Evolutionary conservation across 1,139 yeast species (phyloP), one percentile per base, ranked within the genome.

Genomic region (Hyphopichia burtonii): DNA sequence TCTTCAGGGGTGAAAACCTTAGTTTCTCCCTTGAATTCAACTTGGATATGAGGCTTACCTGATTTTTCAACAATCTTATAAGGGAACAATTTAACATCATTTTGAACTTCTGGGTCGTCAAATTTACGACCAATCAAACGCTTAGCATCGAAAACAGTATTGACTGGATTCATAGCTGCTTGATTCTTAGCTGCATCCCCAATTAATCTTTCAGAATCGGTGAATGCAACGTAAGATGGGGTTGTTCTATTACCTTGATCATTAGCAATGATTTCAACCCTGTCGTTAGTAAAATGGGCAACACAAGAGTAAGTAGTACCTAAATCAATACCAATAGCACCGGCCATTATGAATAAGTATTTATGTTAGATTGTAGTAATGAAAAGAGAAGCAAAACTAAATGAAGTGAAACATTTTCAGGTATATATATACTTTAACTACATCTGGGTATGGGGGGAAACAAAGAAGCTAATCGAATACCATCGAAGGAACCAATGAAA

Each of bases 251-350:
- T 80, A 75, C 86, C 86, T 66, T 80, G 85, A 63, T 80, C 84
- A 55, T 81, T 81, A 47, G 86, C 86, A 55, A 81, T 80, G 55
- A 81, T 81, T 59, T 81, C 86, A 38, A 81, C 86, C 56, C 84
- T 73, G 58, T 83, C 89, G 56, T 83, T 83, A 41, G 83, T 61
- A 56, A 77, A 82, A 62, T 81, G 86, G 38, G 87, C 90, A 47
- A 83, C 90, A 79, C 89, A 83, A 31, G 89, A 83, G 70, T 83
- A 83, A 37, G 90, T 83, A 41, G 90, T 83, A 65, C 90, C 90
- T 74, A 83, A 82, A 71, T 83, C 90, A 68, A 83, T 83, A 63
- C 90, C 90, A 51, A 83, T 77, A 65, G 88, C 87, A 67, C 76
- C 80, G 43, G 84, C 71, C 86, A 81, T 80, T 30, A 27, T 41